Evolutionary conservation across 805 yeast species (phyloP), one percentile per base, ranked within the genome.

Genomic region (Clavispora phyllophila): DNA sequence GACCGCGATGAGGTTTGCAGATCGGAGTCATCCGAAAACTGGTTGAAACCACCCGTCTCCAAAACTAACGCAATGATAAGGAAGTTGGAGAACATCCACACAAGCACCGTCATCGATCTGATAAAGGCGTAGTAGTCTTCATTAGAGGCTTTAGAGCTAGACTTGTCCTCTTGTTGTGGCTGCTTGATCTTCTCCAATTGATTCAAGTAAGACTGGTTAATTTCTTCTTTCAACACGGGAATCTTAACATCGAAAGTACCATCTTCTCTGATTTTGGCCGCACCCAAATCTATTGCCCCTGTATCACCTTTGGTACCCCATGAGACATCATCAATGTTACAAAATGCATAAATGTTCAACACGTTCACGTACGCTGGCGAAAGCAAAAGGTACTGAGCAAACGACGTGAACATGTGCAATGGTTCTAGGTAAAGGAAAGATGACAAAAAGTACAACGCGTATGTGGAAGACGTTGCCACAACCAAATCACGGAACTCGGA

Each of bases 231-330:
- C 56, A 72, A 42, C 57, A 77, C 57, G 44, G 74, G 68, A 58
- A 80, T 53, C 59, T 76, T 79, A 38, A 81, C 76, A 37, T 78
- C 81, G 39, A 75, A 72, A 27, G 75, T 71, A 52, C 82, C 82
- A 49, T 75, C 79, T 42, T 74, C 78, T 41, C 70, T 66, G 29
- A 70, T 72, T 51, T 72, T 76, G 10, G 76, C 79, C 1, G 64
- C 72, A 40, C 84, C 84, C 56, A 80, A 68, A 31, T 75, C 78
- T 27, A 64, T 71, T 5, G 79, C 79, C 3, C 84, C 76, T n/a
- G 72, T 69, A 34, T 79, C 77, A 32, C 86, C 86, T 58, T 81
- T 81, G n/a, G 86, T 81, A 45, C 86, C 86, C 86, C 86, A 81
- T 2, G 86, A 81, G 37, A 81, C 76, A 61, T 81, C 86, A 56